Evolutionary conservation across 352 stramenopile species (phyloP).

Genomic region (Pythium volutum): DNA sequence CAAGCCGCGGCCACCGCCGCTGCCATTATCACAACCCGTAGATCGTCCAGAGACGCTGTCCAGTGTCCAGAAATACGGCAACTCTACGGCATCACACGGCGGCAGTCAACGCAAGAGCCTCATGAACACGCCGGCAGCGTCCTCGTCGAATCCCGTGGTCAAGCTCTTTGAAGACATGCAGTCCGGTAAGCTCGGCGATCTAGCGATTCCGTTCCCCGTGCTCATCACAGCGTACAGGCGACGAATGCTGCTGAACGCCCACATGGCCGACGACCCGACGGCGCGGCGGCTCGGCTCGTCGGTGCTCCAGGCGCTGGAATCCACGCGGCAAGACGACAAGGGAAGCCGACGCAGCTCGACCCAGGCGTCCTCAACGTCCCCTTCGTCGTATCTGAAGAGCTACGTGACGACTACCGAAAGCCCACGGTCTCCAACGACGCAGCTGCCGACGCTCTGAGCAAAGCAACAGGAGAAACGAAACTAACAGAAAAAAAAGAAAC

Average conservation of each 20-base stretch:
- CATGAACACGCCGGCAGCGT: neutral
- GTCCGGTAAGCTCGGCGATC: constrained; percentile 69
- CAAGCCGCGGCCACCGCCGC: constrained; percentile 26
- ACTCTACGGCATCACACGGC: neutral
- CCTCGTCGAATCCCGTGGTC: constrained; percentile 51
- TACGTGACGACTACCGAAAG: constrained; percentile 13
- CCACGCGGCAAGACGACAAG: constrained; percentile 31
- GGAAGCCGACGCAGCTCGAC: neutral
- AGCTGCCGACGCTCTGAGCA: constrained; percentile 11
- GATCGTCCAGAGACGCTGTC: neutral
- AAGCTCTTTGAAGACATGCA: constrained; percentile 80
- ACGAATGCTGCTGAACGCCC: constrained; percentile 77
- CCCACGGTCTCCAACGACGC: neutral
- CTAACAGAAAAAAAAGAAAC: neutral
- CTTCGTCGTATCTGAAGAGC: constrained; percentile 18
- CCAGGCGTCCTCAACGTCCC: neutral
- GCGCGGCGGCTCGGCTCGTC: constrained; percentile 38
- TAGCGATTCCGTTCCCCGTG: constrained; percentile 69
- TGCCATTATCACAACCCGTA: neutral
- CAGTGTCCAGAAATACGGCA: neutral
- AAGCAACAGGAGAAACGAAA: neutral
- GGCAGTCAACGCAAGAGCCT: neutral
- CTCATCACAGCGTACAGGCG: constrained; percentile 77
- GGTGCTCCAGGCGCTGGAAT: constrained; percentile 68
- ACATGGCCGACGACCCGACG: constrained; percentile 69